phyloP scores from a whole-genome alignment of 1,284 basidiomycete genomes.

The Phlebopus sp. region DNA sequence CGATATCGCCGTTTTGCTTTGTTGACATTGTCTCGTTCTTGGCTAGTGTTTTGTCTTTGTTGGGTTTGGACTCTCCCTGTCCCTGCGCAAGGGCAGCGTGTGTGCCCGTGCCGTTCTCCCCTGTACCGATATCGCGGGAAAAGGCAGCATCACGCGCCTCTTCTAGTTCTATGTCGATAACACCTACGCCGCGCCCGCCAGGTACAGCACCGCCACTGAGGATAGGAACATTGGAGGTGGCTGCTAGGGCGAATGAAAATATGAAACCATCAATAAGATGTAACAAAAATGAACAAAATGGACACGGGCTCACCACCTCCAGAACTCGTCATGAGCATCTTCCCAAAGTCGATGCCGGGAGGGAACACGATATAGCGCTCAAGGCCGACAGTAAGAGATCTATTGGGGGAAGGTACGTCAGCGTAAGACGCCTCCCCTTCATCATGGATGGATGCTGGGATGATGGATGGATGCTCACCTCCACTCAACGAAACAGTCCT shows the following conservation, averaged over 20 bases:
- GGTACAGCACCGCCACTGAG: conserved; percentile 23
- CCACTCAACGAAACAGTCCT: conserved; percentile 84
- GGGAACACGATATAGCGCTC: conserved; percentile 70
- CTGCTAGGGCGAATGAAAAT: conserved; percentile 9
- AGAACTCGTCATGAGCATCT: conserved; percentile 41
- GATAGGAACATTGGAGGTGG: conserved; percentile 14
- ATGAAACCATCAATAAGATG: conserved; percentile 19
- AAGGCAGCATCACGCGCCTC: conserved; percentile 20
- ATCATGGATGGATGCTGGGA: too few relatives aligned
- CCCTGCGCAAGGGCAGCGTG: neutral
- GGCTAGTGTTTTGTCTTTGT: neutral
- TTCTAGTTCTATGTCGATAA: conserved; percentile 30
- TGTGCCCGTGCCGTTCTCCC: neutral
- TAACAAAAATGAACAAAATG: conserved; percentile 16
- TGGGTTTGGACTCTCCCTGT: neutral
- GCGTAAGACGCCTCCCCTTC: too few relatives aligned
- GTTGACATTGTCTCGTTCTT: neutral
- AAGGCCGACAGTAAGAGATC: conserved; percentile 53
- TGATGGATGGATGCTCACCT: too few relatives aligned
- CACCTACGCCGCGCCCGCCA: conserved; percentile 26
- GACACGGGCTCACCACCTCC: conserved; percentile 46
- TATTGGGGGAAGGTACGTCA: neutral
- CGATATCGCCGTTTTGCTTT: neutral
- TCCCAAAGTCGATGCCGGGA: conserved; percentile 63
- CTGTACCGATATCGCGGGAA: neutral